Conservation (phyloP, 768 basidiomycete genomes). For the Tricholoma saponaceum region DNA sequence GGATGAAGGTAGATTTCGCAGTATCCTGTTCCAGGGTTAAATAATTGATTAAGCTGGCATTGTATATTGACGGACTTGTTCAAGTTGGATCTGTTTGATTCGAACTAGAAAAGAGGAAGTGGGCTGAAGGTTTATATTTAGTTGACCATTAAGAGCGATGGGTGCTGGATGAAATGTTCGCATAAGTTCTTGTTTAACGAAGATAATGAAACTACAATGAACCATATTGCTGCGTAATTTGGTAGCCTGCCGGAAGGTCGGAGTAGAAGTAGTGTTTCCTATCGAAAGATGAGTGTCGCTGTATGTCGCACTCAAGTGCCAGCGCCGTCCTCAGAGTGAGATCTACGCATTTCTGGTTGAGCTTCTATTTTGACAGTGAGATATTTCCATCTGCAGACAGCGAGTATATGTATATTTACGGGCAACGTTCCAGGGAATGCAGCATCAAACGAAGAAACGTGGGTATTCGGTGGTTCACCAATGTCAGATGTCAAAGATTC, state of each 20-base stretch:
- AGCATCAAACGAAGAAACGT: constrained; percentile 77
- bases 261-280: constrained; percentile 98
- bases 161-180: constrained; percentile 50
- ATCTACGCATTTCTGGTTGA: constrained; percentile 70
- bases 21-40: constrained; percentile 60
- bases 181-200: background rate
- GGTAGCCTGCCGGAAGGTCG: constrained; percentile 91
- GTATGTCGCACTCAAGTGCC: constrained; percentile 66
- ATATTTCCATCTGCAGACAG: background rate
- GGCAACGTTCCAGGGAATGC: constrained; percentile 93
- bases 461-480: constrained; percentile 60
- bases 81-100: constrained; percentile 92
- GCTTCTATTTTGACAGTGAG: constrained; percentile 30
- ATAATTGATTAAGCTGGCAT: constrained; percentile 4
- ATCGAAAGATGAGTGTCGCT: constrained; percentile 78
- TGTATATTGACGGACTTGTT: constrained; percentile 61
- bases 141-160: constrained; percentile 61
- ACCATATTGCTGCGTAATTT: constrained; percentile 97
- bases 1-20: constrained; percentile 72
- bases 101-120: constrained; percentile 46
- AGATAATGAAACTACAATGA: constrained; percentile 6
- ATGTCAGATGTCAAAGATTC: constrained; percentile 38
- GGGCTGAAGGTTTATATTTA: constrained; percentile 41
- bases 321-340: constrained; percentile 79
- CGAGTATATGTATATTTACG: constrained; percentile 38